phyloP scores from a whole-genome alignment of 129 eudicot genomes.

The Arctium minus region DNA sequence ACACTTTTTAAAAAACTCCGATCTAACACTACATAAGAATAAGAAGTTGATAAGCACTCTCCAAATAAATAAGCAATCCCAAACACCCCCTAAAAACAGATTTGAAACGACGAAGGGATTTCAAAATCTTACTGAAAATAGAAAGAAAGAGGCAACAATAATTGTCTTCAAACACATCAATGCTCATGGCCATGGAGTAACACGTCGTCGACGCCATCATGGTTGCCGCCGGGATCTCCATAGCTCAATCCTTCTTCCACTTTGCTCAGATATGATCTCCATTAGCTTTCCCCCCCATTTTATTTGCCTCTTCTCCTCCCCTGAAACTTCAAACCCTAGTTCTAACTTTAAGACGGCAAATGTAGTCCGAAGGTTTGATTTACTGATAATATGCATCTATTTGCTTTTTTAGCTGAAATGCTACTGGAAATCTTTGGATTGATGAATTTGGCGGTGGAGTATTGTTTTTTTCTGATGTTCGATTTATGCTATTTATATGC shows the following conservation, averaged over 20 bases:
- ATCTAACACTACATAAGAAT: too few species aligned
- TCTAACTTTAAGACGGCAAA: conserved; percentile 7
- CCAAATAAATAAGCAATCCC: too few species aligned
- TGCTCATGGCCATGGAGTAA: background rate
- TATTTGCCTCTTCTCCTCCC: background rate
- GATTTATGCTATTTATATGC: conserved; percentile 15
- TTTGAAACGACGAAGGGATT: background rate
- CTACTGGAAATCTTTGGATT: background rate
- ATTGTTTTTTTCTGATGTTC: conserved; percentile 1
- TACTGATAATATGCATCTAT: background rate
- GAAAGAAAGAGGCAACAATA: background rate
- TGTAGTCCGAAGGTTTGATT: conserved; percentile 31
- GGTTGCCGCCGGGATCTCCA: conserved; percentile 12
- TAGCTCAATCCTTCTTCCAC: conserved; percentile 14
- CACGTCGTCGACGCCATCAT: conserved; percentile 17
- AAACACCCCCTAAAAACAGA: background rate
- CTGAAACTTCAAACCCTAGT: conserved; percentile 33
- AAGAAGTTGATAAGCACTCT: too few species aligned
- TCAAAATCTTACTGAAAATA: background rate
- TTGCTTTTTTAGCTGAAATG: conserved; percentile 1
- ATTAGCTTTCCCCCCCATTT: background rate
- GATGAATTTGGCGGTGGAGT: conserved; percentile 5
- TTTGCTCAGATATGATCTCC: background rate
- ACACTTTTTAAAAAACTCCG: too few species aligned
- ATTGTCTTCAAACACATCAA: background rate